Evolutionary conservation across 495 filamentous ascomycete species (phyloP).

Genomic region (Massariosphaeria phaeospora): DNA sequence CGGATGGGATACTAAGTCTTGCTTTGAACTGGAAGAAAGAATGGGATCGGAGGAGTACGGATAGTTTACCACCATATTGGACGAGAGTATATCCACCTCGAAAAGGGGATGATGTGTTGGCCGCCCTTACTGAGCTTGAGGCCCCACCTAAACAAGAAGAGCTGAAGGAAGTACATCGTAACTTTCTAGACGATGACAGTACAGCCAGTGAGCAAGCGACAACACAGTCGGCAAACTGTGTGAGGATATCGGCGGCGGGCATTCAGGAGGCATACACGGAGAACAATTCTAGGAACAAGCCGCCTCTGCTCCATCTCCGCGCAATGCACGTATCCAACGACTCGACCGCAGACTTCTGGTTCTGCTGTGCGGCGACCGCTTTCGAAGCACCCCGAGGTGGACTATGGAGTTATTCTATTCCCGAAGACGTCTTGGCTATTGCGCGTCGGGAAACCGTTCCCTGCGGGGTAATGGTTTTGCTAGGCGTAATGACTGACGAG

Average conservation of each 20-base stretch:
- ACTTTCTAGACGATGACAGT: constrained; percentile 24
- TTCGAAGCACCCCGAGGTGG: constrained; percentile 48
- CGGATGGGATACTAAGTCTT: constrained; percentile 58
- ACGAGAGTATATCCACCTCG: constrained; percentile 39
- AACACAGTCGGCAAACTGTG: neutral
- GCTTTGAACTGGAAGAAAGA: constrained; percentile 50
- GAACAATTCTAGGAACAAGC: constrained; percentile 13
- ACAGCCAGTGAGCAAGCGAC: constrained; percentile 1
- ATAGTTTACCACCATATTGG: constrained; percentile 59
- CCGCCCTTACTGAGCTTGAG: constrained; percentile 7
- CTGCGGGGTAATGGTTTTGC: constrained; percentile 57
- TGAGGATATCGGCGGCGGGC: constrained; percentile 18
- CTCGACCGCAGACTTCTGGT: constrained; percentile 51
- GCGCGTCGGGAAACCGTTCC: constrained; percentile 52
- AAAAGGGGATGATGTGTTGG: constrained; percentile 13
- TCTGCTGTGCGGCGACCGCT: constrained; percentile 52
- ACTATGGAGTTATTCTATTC: constrained; percentile 59
- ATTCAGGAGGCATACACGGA: constrained; percentile 28
- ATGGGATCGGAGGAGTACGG: constrained; percentile 54
- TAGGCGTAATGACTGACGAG: constrained; percentile 48
- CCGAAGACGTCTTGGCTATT: constrained; percentile 49
- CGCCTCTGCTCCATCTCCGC: constrained; percentile 23
- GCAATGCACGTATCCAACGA: constrained; percentile 5
- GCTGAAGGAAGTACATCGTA: constrained; percentile 14
- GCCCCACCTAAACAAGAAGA: neutral